These are phyloP conservation scores for Goffeauzyma gilvescens DNA, from an alignment of 768 basidiomycete species.

Conservation along the genomic window DNA sequence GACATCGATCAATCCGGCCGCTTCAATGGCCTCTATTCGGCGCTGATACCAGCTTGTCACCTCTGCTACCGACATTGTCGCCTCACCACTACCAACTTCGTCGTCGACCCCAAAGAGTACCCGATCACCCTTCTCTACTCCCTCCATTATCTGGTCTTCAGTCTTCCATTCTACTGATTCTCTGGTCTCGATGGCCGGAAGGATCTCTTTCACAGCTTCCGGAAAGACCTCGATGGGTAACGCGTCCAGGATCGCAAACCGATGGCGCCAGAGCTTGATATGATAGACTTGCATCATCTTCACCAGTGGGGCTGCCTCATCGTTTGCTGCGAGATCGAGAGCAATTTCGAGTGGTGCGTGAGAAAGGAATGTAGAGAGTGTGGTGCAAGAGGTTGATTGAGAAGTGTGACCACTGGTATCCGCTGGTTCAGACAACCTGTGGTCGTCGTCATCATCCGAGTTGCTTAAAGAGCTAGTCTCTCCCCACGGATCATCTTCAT, in stretches of 20 bases:
- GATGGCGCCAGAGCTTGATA: constrained; percentile 46
- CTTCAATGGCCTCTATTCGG: constrained; percentile 46
- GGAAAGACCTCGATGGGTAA: constrained; percentile 60
- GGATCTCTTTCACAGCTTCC: constrained; percentile 21
- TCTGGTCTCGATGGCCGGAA: not conserved
- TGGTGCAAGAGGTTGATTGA: constrained; percentile 10
- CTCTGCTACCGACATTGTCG: constrained; percentile 37
- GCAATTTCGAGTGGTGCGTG: constrained; percentile 44
- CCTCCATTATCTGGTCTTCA: not conserved
- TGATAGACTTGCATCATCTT: constrained; percentile 45
- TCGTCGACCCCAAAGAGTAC: not conserved
- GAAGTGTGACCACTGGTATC: too few relatives aligned
- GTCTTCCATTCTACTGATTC: not conserved
- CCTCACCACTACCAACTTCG: constrained; percentile 10
- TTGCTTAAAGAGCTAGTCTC: constrained; percentile 36
- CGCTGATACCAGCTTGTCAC: constrained; percentile 57
- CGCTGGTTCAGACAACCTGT: constrained; percentile 6
- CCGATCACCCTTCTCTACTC: constrained; percentile 3
- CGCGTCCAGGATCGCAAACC: constrained; percentile 49
- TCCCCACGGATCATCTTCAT: constrained; percentile 46
- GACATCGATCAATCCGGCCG: constrained; percentile 52
- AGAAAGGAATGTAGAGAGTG: constrained; percentile 47
- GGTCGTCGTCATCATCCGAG: constrained; percentile 4
- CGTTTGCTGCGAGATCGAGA: constrained; percentile 46
- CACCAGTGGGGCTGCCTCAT: constrained; percentile 43